Conservation (phyloP, 805 yeast genomes). For the Clavispora phyllophila region DNA sequence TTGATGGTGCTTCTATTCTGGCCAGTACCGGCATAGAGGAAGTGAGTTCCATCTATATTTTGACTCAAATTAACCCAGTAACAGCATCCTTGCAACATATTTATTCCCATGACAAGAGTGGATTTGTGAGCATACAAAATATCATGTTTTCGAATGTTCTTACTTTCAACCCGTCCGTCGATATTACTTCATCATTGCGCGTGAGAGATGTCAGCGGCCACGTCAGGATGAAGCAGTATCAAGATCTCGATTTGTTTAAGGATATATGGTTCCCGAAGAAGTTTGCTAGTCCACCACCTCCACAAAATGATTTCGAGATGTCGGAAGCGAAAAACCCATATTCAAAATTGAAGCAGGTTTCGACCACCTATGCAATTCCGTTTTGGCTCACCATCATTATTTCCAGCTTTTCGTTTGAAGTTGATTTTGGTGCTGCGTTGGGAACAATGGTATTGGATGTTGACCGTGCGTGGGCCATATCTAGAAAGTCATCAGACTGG, state of each 20-base stretch:
- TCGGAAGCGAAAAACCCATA: not conserved
- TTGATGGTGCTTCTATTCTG: conserved; percentile 60
- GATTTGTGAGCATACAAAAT: conserved; percentile 48
- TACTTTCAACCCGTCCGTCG: conserved; percentile 36
- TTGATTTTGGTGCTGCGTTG: conserved; percentile 80
- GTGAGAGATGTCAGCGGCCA: conserved; percentile 55
- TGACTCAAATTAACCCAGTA: conserved; percentile 47
- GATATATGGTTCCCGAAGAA: conserved; percentile 71
- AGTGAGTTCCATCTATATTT: conserved; percentile 6
- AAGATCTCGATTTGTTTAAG: conserved; percentile 74
- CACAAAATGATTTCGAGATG: not conserved
- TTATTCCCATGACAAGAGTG: conserved; percentile 86
- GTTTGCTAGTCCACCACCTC: not conserved
- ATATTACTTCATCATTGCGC: conserved; percentile 46
- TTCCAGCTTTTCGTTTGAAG: conserved; percentile 45
- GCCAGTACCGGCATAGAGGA: conserved; percentile 40
- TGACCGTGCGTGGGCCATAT: conserved; percentile 62
- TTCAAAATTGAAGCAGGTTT: conserved; percentile 48
- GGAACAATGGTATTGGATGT: conserved; percentile 57
- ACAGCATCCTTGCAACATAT: conserved; percentile 80
- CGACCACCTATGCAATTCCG: conserved; percentile 64
- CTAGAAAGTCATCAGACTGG: conserved; percentile 63
- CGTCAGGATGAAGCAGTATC: conserved; percentile 77
- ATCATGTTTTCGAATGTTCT: conserved; percentile 47
- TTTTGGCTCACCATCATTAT: conserved; percentile 64